Evolutionary conservation across 148 eudicot genomes (phyloP).

Genomic region (Arbutus unedo): DNA sequence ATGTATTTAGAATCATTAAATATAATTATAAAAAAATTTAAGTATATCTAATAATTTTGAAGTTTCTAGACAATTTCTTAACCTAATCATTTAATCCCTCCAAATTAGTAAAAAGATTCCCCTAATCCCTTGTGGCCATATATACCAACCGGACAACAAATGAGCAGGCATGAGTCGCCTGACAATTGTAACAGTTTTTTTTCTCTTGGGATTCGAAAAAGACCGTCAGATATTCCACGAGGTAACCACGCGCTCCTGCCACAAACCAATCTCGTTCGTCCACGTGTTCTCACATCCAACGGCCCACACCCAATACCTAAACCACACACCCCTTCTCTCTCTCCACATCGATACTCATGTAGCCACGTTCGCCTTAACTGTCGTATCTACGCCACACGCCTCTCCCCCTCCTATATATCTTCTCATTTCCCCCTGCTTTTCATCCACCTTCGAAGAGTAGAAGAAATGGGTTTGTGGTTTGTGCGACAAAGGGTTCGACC

Average conservation of each 20-base stretch:
- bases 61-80: not conserved
- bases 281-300: constrained; percentile 44
- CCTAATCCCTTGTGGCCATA: not conserved
- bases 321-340: constrained; percentile 9
- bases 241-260: constrained; percentile 44
- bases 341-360: too few species aligned
- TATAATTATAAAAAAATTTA: too few species aligned
- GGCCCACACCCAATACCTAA: constrained; percentile 30
- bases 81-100: not conserved
- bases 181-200: not conserved
- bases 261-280: constrained; percentile 35
- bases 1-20: too few species aligned
- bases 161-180: not conserved
- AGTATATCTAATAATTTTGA: too few species aligned
- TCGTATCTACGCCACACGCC: constrained; percentile 4
- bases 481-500: constrained; percentile 33
- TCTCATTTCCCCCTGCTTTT: not conserved
- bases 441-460: constrained; percentile 16
- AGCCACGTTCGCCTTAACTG: too few species aligned
- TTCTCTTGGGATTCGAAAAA: not conserved
- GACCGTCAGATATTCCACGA: constrained; percentile 31
- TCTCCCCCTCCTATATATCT: not conserved
- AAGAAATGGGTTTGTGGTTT: constrained; percentile 21
- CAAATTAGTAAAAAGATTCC: not conserved
- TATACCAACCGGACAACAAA: not conserved